These are phyloP conservation scores for Alternaria sp. DNA, from an alignment of 2,329 filamentous ascomycete genomes.

Conservation along the genomic window DNA sequence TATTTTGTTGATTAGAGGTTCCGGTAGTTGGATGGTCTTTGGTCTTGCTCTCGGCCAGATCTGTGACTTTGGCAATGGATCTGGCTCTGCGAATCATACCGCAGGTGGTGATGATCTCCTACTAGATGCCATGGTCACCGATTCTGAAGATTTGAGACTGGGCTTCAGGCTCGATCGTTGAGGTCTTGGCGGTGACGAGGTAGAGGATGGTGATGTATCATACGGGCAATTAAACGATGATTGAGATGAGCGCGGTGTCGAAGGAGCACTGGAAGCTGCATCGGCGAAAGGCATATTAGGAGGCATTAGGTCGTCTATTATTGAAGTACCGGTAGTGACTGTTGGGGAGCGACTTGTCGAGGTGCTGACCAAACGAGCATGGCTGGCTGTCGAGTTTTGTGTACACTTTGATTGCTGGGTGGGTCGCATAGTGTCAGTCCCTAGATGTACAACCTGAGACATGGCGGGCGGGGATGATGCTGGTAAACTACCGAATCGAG, in stretches of 20 bases:
- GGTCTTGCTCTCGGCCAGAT: slow-evolving; percentile 11
- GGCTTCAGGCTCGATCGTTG: slow-evolving; percentile 36
- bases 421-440: slow-evolving; percentile 27
- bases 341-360: slow-evolving; percentile 12
- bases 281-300: slow-evolving; percentile 16
- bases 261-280: slow-evolving; percentile 27
- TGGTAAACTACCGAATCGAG: slow-evolving; percentile 25
- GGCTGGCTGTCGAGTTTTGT: slow-evolving; percentile 25
- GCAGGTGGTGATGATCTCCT: slow-evolving; percentile 32
- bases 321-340: background rate
- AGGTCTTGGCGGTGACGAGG: slow-evolving; percentile 11
- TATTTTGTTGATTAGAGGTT: slow-evolving; percentile 15
- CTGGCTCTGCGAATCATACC: slow-evolving; percentile 39
- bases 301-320: slow-evolving; percentile 13
- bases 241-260: slow-evolving; percentile 29
- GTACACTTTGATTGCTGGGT: slow-evolving; percentile 27
- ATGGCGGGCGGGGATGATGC: slow-evolving; percentile 32
- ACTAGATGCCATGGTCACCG: slow-evolving; percentile 19
- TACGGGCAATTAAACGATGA: slow-evolving; percentile 30
- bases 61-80: slow-evolving; percentile 20
- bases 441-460: slow-evolving; percentile 32
- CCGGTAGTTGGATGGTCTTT: slow-evolving; percentile 11
- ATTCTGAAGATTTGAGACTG: slow-evolving; percentile 31
- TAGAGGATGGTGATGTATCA: slow-evolving; percentile 30
- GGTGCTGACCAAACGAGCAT: slow-evolving; percentile 13